Evolutionary conservation across 805 yeast species (phyloP).

Genomic region (Zygosaccharomyces pseudorouxii): DNA sequence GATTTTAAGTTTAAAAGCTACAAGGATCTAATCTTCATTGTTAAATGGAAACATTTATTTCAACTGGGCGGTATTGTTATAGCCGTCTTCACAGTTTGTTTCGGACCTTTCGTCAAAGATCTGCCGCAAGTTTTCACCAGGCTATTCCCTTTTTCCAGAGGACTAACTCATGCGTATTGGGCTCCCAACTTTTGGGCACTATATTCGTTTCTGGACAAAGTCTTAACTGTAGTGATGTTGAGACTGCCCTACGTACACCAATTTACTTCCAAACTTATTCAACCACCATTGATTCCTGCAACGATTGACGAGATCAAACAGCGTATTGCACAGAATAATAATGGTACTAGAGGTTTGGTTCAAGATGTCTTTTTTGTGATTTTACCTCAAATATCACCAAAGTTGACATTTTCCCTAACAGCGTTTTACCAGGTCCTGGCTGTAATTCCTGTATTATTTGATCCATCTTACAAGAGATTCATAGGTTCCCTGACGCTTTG

Average conservation of each 20-base stretch:
- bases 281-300: slow-evolving; percentile 34
- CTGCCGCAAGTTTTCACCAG: slow-evolving; percentile 62
- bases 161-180: slow-evolving; percentile 97
- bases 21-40: slow-evolving; percentile 33
- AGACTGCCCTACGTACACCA: slow-evolving; percentile 43
- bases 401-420: slow-evolving; percentile 70
- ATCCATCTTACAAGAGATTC: slow-evolving; percentile 74
- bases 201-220: slow-evolving; percentile 76
- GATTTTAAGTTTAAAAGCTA: slow-evolving; percentile 33
- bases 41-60: slow-evolving; percentile 53
- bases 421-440: slow-evolving; percentile 81
- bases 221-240: slow-evolving; percentile 44
- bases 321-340: slow-evolving; percentile 33
- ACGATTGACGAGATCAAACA: slow-evolving; percentile 30
- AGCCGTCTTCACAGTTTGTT: slow-evolving; percentile 58
- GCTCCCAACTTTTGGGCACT: slow-evolving; percentile 98
- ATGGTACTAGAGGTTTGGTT: slow-evolving; percentile 80
- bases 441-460: slow-evolving; percentile 60
- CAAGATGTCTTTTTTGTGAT: slow-evolving; percentile 83
- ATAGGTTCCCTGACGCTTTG: slow-evolving; percentile 82
- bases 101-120: slow-evolving; percentile 72
- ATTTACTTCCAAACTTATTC: slow-evolving; percentile 36
- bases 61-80: slow-evolving; percentile 63
- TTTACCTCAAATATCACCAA: slow-evolving; percentile 76
- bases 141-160: slow-evolving; percentile 89